phyloP scores from a whole-genome alignment of 1,284 basidiomycete genomes.

The Lentinula novae-zelandiae region DNA sequence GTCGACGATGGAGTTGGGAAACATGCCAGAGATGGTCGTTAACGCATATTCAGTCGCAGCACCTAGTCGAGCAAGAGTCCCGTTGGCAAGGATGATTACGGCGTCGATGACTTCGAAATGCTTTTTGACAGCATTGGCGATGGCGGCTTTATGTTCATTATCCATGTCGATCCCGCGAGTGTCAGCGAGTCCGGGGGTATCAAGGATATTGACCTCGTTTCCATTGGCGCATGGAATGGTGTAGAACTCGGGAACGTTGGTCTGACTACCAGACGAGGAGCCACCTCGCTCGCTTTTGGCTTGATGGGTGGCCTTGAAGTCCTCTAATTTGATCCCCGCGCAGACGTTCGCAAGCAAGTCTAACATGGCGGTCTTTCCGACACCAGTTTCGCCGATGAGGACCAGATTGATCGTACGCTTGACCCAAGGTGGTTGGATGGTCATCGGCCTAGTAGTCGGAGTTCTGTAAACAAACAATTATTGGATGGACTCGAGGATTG shows the following conservation, averaged over 20 bases:
- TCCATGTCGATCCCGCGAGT: constrained; percentile 5
- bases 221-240: constrained; percentile 11
- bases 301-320: background rate
- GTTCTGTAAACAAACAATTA: background rate
- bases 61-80: constrained; percentile 20
- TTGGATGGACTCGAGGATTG: background rate
- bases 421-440: constrained; percentile 5
- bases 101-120: constrained; percentile 16
- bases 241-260: constrained; percentile 13
- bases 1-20: constrained; percentile 22
- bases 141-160: constrained; percentile 1
- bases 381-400: constrained; percentile 16
- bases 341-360: constrained; percentile 15
- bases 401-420: constrained; percentile 13
- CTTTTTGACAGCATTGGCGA: constrained; percentile 5
- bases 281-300: constrained; percentile 7
- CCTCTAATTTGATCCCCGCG: constrained; percentile 5
- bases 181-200: background rate
- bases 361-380: constrained; percentile 15
- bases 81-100: constrained; percentile 25
- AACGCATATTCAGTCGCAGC: constrained; percentile 25
- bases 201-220: constrained; percentile 5
- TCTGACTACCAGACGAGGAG: constrained; percentile 10
- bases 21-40: constrained; percentile 22
- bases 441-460: background rate